Percentiles rank a stretch among this genome's conserved stretches.
Conservation (phyloP, 2,329 filamentous ascomycete genomes). For the Paecilomyces sp. region DNA sequence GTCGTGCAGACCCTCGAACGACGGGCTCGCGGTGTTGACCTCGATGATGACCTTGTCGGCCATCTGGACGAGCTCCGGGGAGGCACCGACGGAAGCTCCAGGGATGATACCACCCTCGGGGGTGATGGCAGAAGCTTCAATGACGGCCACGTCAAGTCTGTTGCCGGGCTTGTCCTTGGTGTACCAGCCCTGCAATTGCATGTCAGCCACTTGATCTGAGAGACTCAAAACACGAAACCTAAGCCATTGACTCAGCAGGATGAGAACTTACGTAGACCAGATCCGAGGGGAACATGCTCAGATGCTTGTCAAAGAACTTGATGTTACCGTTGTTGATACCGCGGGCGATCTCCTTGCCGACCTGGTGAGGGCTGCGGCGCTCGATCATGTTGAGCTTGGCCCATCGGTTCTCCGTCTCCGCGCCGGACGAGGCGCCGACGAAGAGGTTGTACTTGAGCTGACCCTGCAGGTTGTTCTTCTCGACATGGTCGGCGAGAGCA, state of each 20-base stretch:
- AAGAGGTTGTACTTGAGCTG: constrained; percentile 81
- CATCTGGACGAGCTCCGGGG: constrained; percentile 81
- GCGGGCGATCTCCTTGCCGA: constrained; percentile 83
- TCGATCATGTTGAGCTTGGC: constrained; percentile 86
- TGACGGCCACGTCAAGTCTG: constrained; percentile 72
- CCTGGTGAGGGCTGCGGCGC: constrained; percentile 75
- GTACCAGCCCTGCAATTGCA: constrained; percentile 58
- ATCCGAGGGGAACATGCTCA: constrained; percentile 87
- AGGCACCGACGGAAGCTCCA: constrained; percentile 77
- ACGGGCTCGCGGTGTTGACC: constrained; percentile 79
- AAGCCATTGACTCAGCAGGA: not conserved
- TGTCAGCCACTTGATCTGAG: not conserved
- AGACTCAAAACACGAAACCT: not conserved
- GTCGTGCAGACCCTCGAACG: constrained; percentile 82
- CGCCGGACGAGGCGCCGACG: constrained; percentile 81
- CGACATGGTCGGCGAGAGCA: constrained; percentile 79
- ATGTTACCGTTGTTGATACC: constrained; percentile 85
- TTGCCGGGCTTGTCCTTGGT: constrained; percentile 70
- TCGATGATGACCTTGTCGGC: constrained; percentile 90
- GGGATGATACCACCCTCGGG: constrained; percentile 85
- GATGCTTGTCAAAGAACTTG: constrained; percentile 88
- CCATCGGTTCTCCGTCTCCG: constrained; percentile 89
- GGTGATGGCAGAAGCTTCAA: constrained; percentile 80
- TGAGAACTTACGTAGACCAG: constrained; percentile 60
- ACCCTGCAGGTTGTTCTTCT: constrained; percentile 76